Conservation (phyloP, 2,329 filamentous ascomycete species). For the Calonectria montana region DNA sequence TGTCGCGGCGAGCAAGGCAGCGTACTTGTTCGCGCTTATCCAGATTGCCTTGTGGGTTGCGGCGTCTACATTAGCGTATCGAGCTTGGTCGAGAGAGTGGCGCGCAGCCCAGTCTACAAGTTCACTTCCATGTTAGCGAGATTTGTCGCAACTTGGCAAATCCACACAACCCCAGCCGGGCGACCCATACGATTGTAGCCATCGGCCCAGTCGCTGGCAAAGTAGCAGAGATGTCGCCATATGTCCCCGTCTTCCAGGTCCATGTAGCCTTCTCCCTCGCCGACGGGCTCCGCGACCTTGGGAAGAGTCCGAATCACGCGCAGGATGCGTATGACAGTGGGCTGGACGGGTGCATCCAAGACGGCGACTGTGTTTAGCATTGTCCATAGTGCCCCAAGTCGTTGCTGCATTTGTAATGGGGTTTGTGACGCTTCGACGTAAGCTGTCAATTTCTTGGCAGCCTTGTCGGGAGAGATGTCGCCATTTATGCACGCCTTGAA, state of each 20-base stretch:
- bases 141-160: not conserved
- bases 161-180: no score
- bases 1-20: constrained; percentile 9
- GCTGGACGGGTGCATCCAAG: not conserved
- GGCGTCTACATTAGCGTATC: not conserved
- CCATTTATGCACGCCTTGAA: constrained; percentile 18
- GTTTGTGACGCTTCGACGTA: constrained; percentile 1
- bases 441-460: not conserved
- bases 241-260: constrained; percentile 15
- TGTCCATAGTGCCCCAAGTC: constrained; percentile 19
- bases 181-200: constrained; percentile 12
- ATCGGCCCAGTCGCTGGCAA: constrained; percentile 17
- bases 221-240: constrained; percentile 16
- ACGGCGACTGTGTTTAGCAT: constrained; percentile 19
- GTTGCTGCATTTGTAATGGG: constrained; percentile 22
- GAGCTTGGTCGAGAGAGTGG: not conserved
- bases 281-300: not conserved
- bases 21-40: constrained; percentile 15
- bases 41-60: not conserved
- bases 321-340: constrained; percentile 13
- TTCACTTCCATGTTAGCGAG: not conserved
- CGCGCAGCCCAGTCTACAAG: not conserved
- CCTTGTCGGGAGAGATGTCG: not conserved
- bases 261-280: constrained; percentile 14
- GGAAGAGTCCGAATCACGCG: constrained; percentile 6